Base-by-base conservation (phyloP, 768 basidiomycete species). In the Candolleomyces eurysporus region DNA sequence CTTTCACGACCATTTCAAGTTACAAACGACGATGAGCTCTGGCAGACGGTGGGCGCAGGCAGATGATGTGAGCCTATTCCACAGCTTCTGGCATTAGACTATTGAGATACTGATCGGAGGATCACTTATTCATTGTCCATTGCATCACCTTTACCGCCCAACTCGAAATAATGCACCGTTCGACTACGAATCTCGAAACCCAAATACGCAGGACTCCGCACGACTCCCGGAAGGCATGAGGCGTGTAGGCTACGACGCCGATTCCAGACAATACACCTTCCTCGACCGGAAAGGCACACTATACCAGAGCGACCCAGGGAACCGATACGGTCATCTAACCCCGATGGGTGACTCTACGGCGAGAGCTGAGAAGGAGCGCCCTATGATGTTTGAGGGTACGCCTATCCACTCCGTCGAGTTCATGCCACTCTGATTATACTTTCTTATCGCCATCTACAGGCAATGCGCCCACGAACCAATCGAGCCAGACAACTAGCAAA, bases 161-260 rank as follows among this genome's bases (percentile, higher is more conserved):
- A 46, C 45, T 21, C 19, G 45, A 17, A 46, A 17, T 46, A 46
- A 9, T 46, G 17, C 16, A 9, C 4, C 2, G 4, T 46, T 21
- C 13, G 19, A 8, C 45, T 17, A 3, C 14, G 5, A 36, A 36
- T 11, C 11, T 36, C 11, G 5, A 7, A 36, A 36, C 11, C 8
- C 36, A 36, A 7, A 36, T 11, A 36, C 36, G 36, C 45, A 46
- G 52, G 52, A 54, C 32, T 17, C 14, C 21, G 52, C 52, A 5
- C 52, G 52, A 9, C 52, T 54, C 52, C 79, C 80, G 7, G 74
- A 76, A 59, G 84, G 84, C 31, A 73, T 85, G 66, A 76, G 73
- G 55, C 76, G 85, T 6, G 73, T 83, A 11, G 81, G 71, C 2
- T 86, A 86, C 59, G 85, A 87, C 62, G 76, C 82, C 0, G 85